Evolutionary conservation across 352 stramenopile species (phyloP).

Genomic region (Phytophthora aleatoria): DNA sequence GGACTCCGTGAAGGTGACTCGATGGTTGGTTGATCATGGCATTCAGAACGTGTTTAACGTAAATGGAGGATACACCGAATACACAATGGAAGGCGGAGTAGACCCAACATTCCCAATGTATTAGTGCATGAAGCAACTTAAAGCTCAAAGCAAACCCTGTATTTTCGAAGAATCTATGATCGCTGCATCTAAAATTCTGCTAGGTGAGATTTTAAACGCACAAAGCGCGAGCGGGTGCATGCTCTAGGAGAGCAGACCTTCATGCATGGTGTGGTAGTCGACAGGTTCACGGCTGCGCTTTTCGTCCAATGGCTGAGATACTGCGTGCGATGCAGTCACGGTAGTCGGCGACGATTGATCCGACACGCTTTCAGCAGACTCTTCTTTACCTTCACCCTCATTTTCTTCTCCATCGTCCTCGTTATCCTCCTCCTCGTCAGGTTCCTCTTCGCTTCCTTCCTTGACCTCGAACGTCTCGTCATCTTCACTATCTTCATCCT

Average conservation of each 20-base stretch:
- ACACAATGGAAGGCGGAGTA: constrained; percentile 40
- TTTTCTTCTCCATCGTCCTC: constrained; percentile 28
- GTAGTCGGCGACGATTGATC: constrained; percentile 30
- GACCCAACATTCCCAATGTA: constrained; percentile 80
- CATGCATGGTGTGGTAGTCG: constrained; percentile 69
- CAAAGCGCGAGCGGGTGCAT: neutral
- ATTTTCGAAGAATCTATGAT: constrained; percentile 30
- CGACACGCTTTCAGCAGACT: constrained; percentile 12
- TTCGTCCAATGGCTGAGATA: constrained; percentile 16
- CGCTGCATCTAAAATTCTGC: constrained; percentile 31
- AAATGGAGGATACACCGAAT: constrained; percentile 74
- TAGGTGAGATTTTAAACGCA: constrained; percentile 9
- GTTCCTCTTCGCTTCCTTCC: constrained; percentile 43
- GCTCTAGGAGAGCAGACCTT: constrained; percentile 44
- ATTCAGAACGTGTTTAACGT: constrained; percentile 60
- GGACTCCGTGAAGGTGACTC: constrained; percentile 64
- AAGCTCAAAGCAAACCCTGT: constrained; percentile 15
- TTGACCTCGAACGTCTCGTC: constrained; percentile 54
- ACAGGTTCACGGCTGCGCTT: constrained; percentile 38
- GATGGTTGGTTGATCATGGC: constrained; percentile 57
- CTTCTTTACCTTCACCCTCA: constrained; percentile 16
- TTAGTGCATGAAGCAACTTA: constrained; percentile 27
- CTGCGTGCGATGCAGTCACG: constrained; percentile 26
- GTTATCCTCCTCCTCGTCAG: constrained; percentile 39
- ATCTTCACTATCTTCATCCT: constrained; percentile 66